phyloP scores from a whole-genome alignment of 1,139 yeast species.

The Pneumocystis sp. region DNA sequence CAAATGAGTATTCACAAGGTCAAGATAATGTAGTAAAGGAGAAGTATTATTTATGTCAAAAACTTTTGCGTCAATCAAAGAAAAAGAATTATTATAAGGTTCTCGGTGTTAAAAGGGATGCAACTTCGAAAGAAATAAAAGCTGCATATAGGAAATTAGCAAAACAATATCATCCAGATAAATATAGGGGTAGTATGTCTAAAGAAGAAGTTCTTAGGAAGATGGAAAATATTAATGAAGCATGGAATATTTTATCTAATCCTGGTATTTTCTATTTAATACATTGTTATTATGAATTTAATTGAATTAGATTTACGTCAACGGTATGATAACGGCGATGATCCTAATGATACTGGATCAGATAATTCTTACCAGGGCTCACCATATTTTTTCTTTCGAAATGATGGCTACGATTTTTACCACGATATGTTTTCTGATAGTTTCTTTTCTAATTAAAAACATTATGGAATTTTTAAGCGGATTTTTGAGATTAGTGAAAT shows the following conservation, averaged over 20 bases:
- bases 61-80: slow-evolving; percentile 37
- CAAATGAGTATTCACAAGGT: slow-evolving; percentile 31
- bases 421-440: slow-evolving; percentile 8
- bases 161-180: slow-evolving; percentile 81
- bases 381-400: slow-evolving; percentile 1
- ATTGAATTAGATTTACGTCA: slow-evolving; percentile 37
- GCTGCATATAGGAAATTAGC: slow-evolving; percentile 70
- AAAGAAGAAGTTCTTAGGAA: slow-evolving; percentile 63
- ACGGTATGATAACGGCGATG: slow-evolving; percentile 52
- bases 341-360: slow-evolving; percentile 22
- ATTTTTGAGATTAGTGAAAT: background rate
- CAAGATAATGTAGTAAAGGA: slow-evolving; percentile 33
- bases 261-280: background rate
- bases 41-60: slow-evolving; percentile 40
- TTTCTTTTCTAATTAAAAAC: background rate
- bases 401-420: slow-evolving; percentile 3
- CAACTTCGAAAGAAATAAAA: slow-evolving; percentile 59
- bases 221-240: slow-evolving; percentile 87
- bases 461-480: background rate
- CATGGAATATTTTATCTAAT: slow-evolving; percentile 71
- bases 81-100: slow-evolving; percentile 70
- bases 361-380: slow-evolving; percentile 6
- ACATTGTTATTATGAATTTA: background rate
- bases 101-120: slow-evolving; percentile 50
- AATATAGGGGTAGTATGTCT: slow-evolving; percentile 47